A percentile compares a stretch with the other conserved stretches of the same genome.
Conservation (phyloP, 2,329 filamentous ascomycete genomes). For the Colletotrichum sojae region DNA sequence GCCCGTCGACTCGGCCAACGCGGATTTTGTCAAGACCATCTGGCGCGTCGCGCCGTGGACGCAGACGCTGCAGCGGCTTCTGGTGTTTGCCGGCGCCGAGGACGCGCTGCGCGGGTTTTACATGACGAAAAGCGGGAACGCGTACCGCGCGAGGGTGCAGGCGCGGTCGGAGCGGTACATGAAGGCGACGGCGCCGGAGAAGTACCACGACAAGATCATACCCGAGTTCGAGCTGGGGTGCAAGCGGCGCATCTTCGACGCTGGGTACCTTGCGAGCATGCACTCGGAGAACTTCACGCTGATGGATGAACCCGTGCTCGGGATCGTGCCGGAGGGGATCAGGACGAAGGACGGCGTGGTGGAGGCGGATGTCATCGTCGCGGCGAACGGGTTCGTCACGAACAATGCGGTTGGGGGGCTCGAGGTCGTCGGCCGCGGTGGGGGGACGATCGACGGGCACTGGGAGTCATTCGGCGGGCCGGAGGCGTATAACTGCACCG, state of each 20-base stretch:
- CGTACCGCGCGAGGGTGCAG: conserved; percentile 54
- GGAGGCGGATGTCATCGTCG: conserved; percentile 71
- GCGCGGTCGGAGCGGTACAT: conserved; percentile 57
- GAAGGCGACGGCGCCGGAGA: conserved; percentile 63
- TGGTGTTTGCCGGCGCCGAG: conserved; percentile 58
- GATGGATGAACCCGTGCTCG: conserved; percentile 63
- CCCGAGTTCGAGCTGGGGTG: conserved; percentile 75
- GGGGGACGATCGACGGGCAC: conserved; percentile 65
- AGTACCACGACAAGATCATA: conserved; percentile 73
- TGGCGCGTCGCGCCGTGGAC: conserved; percentile 64
- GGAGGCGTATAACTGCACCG: conserved; percentile 72
- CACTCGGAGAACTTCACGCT: conserved; percentile 61
- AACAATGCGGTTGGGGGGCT: conserved; percentile 68
- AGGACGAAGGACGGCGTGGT: conserved; percentile 55
- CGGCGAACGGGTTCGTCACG: conserved; percentile 74
- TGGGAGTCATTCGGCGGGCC: conserved; percentile 73
- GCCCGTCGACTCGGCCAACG: conserved; percentile 45
- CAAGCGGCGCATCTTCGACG: conserved; percentile 74
- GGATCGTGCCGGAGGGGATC: conserved; percentile 60
- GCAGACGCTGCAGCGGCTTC: conserved; percentile 54
- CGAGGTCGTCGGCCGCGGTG: conserved; percentile 64
- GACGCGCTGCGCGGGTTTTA: conserved; percentile 52
- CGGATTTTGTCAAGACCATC: conserved; percentile 47
- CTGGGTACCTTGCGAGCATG: conserved; percentile 67
- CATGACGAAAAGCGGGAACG: conserved; percentile 49